These are phyloP conservation scores for Candida nitratophila DNA, from an alignment of 805 yeast species.

Conservation along the genomic window DNA sequence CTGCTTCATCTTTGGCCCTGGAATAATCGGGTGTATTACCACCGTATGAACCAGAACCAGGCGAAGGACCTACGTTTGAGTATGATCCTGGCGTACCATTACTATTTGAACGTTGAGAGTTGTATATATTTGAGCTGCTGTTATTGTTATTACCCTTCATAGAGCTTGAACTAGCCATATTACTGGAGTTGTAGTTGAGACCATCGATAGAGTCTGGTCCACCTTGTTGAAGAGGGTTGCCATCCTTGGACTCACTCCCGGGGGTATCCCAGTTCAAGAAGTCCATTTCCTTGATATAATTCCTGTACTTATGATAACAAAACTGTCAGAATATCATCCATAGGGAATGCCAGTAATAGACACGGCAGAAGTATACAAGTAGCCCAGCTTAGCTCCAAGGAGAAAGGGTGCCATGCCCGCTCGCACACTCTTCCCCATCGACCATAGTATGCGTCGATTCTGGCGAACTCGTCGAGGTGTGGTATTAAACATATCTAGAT, in stretches of 20 bases:
- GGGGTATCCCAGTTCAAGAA: neutral
- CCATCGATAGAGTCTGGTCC: neutral
- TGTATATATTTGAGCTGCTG: neutral
- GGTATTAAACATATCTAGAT: too few species aligned
- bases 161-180: neutral
- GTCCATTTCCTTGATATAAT: neutral
- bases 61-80: neutral
- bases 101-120: neutral
- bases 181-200: neutral
- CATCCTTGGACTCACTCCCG: neutral
- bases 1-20: slow-evolving; percentile 4
- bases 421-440: too few species aligned
- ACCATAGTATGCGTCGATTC: too few species aligned
- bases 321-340: too few species aligned
- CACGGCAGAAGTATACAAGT: too few species aligned
- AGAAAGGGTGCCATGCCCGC: too few species aligned
- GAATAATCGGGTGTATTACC: neutral
- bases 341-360: too few species aligned
- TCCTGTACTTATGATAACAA: too few species aligned
- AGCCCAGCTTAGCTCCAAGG: too few species aligned
- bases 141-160: neutral
- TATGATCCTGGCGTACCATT: neutral
- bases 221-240: neutral
- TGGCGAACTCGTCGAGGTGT: too few species aligned
- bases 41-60: neutral